These are phyloP conservation scores for Colletotrichum orchidophilum DNA, from an alignment of 2,329 filamentous ascomycete species.

Conservation along the genomic window DNA sequence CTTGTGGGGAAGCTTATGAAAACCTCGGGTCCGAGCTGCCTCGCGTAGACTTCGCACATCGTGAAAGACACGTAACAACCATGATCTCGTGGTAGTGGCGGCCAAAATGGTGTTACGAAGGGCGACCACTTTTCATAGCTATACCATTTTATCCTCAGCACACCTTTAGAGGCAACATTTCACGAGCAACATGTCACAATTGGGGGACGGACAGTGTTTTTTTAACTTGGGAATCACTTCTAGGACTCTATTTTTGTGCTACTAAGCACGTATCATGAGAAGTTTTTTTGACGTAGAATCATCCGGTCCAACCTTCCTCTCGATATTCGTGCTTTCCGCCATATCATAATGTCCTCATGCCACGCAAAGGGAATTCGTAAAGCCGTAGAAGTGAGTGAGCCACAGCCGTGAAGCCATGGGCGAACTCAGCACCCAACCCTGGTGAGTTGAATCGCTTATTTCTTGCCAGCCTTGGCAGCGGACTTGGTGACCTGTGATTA, in stretches of 20 bases:
- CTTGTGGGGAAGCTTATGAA: neutral
- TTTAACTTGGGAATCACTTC: slow-evolving; percentile 37
- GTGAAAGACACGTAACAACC: neutral
- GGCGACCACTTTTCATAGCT: too few species aligned
- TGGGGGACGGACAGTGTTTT: neutral
- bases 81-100: too few species aligned
- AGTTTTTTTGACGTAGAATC: slow-evolving; percentile 49
- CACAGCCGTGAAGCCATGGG: slow-evolving; percentile 7
- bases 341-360: slow-evolving; percentile 54
- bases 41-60: neutral
- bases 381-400: slow-evolving; percentile 54
- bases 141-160: too few species aligned
- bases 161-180: too few species aligned
- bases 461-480: slow-evolving; percentile 79
- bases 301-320: slow-evolving; percentile 50
- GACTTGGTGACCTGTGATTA: slow-evolving; percentile 66
- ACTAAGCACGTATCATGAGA: slow-evolving; percentile 56
- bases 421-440: slow-evolving; percentile 30
- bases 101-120: neutral
- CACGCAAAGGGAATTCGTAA: slow-evolving; percentile 53
- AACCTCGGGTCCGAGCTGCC: neutral
- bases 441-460: slow-evolving; percentile 61
- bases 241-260: slow-evolving; percentile 58
- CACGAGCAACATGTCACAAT: neutral
- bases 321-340: slow-evolving; percentile 53